phyloP scores from a whole-genome alignment of 768 basidiomycete species.

The Cystobasidium tubakii region DNA sequence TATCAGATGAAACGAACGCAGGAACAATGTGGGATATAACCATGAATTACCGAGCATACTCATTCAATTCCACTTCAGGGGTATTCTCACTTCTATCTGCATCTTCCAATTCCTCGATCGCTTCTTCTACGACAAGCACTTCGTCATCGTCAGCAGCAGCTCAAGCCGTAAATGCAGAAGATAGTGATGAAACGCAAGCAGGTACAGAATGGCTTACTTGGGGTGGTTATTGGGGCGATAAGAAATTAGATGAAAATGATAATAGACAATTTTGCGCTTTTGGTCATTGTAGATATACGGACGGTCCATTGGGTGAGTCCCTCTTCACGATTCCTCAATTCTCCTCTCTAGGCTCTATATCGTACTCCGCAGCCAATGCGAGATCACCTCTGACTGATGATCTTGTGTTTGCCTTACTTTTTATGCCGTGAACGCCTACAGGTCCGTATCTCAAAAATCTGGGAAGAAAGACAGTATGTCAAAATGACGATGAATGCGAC shows the following conservation, averaged over 20 bases:
- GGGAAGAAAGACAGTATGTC: conserved; percentile 14
- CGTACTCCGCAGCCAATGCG: no score
- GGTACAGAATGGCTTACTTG: conserved; percentile 4
- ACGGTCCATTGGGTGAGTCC: conserved; percentile 13
- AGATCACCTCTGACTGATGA: no score
- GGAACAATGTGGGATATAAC: conserved; percentile 15
- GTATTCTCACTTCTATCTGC: not conserved
- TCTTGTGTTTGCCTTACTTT: not conserved
- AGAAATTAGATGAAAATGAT: not conserved
- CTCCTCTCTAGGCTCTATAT: no score
- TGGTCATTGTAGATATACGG: conserved; percentile 26
- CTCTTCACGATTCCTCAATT: not conserved
- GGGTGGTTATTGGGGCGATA: conserved; percentile 22
- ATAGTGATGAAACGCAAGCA: not conserved
- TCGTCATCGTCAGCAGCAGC: not conserved
- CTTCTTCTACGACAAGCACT: not conserved
- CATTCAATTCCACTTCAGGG: not conserved
- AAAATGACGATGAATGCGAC: conserved; percentile 6
- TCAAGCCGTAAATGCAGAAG: not conserved
- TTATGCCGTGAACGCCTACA: not conserved
- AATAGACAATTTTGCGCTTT: conserved; percentile 25
- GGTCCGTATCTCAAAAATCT: conserved; percentile 30
- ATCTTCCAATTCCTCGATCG: not conserved
- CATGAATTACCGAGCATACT: conserved; percentile 21
- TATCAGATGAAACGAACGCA: conserved; percentile 25